phyloP scores from a whole-genome alignment of 345 rosid genomes.

The Eucalyptus tenuipes region DNA sequence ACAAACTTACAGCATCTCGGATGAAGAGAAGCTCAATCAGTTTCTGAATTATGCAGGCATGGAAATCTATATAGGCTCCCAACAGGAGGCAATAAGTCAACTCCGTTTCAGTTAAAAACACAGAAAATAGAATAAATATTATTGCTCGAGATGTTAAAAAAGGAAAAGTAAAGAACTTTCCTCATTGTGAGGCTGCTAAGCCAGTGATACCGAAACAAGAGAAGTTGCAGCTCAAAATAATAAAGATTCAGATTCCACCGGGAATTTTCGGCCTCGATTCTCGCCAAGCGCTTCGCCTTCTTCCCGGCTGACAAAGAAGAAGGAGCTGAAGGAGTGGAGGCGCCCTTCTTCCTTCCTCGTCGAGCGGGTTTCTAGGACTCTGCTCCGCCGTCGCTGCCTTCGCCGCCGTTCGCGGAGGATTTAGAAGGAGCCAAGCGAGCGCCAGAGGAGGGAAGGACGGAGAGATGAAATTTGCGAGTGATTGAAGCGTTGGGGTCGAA shows the following conservation, averaged over 20 bases:
- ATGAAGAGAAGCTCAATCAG: background rate
- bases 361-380: constrained; percentile 53
- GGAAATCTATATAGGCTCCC: background rate
- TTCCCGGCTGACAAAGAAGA: background rate
- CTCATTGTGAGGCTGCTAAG: background rate
- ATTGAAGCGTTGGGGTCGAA: background rate
- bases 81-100: background rate
- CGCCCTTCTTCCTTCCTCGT: constrained; percentile 50
- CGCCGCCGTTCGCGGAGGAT: constrained; percentile 22
- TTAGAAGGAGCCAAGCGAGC: background rate
- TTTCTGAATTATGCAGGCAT: background rate
- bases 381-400: too few relatives aligned
- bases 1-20: background rate
- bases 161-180: background rate
- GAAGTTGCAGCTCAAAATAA: too few relatives aligned
- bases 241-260: background rate
- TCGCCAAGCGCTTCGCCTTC: constrained; percentile 2
- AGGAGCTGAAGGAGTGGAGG: constrained; percentile 2
- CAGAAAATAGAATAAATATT: background rate
- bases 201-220: too few relatives aligned
- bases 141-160: background rate
- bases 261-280: constrained; percentile 1
- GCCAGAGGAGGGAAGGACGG: constrained; percentile 1
- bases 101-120: background rate
- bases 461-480: background rate